phyloP scores from a whole-genome alignment of 768 basidiomycete genomes.

The Fistulinella prunicolor region DNA sequence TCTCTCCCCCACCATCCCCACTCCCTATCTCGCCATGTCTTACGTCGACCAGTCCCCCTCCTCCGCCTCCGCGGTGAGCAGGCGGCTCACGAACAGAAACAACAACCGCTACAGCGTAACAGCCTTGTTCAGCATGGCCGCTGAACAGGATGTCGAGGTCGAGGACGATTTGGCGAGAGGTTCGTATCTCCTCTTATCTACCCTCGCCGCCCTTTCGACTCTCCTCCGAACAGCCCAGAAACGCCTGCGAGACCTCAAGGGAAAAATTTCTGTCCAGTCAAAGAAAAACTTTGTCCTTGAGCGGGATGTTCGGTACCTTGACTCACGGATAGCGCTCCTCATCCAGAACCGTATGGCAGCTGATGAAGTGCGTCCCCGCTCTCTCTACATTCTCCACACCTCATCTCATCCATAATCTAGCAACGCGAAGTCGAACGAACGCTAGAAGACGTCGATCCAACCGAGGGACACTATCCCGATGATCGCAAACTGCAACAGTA shows the following conservation, averaged over 20 bases:
- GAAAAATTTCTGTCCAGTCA: slow-evolving; percentile 95
- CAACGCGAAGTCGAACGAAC: slow-evolving; percentile 95
- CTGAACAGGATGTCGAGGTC: slow-evolving; percentile 97
- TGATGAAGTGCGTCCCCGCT: slow-evolving; percentile 67
- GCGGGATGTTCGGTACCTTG: slow-evolving; percentile 96
- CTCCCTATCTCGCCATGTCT: slow-evolving; percentile 43
- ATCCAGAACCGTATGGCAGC: slow-evolving; percentile 98
- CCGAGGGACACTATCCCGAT: slow-evolving; percentile 90
- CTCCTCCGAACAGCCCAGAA: slow-evolving; percentile 74
- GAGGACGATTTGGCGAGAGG: slow-evolving; percentile 96
- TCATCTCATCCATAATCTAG: slow-evolving; percentile 38
- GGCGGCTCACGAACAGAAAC: slow-evolving; percentile 85
- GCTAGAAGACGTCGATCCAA: slow-evolving; percentile 92
- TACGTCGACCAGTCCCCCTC: slow-evolving; percentile 58
- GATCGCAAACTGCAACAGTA: slow-evolving; percentile 95
- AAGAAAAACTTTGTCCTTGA: slow-evolving; percentile 99
- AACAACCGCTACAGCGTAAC: slow-evolving; percentile 97
- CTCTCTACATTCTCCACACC: neutral
- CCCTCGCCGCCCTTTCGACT: neutral
- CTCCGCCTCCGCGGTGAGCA: slow-evolving; percentile 62
- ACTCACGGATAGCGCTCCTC: slow-evolving; percentile 93
- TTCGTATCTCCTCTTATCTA: slow-evolving; percentile 35
- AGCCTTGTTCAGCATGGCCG: slow-evolving; percentile 95
- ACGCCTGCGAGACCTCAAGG: slow-evolving; percentile 92
- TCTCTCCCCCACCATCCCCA: too few species aligned